Conservation (phyloP, 1,284 basidiomycete genomes). For the Apiotrichum porosum region DNA sequence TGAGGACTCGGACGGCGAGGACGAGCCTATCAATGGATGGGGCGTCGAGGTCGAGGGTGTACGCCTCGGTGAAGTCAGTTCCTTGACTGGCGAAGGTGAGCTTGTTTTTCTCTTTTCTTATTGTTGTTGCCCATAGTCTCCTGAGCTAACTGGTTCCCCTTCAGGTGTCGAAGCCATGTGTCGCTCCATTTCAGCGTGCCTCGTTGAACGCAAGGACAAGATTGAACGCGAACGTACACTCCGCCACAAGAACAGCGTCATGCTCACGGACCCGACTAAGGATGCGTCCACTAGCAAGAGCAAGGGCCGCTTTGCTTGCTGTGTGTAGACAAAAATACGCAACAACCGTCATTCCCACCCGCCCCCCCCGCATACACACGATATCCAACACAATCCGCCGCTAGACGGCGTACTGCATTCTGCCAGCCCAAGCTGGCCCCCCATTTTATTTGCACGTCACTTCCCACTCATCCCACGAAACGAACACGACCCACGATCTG, state of each 20-base stretch:
- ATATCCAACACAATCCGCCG: too few relatives aligned
- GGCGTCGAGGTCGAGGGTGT: conserved; percentile 42
- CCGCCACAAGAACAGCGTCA: conserved; percentile 40
- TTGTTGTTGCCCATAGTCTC: background rate
- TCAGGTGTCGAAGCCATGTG: conserved; percentile 46
- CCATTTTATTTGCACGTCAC: too few relatives aligned
- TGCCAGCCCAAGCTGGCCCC: too few relatives aligned
- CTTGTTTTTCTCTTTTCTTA: background rate
- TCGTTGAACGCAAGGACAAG: conserved; percentile 43
- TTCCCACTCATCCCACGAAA: too few relatives aligned
- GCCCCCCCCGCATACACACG: background rate
- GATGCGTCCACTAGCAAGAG: conserved; percentile 8
- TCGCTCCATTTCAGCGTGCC: conserved; percentile 37
- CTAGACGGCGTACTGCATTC: too few relatives aligned
- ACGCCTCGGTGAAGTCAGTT: conserved; percentile 41
- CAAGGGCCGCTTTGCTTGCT: conserved; percentile 16
- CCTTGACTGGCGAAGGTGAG: conserved; percentile 43
- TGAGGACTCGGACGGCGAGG: conserved; percentile 6
- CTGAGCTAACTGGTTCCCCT: too few relatives aligned
- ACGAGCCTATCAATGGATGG: conserved; percentile 26
- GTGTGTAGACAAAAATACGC: conserved; percentile 8
- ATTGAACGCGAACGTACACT: conserved; percentile 42
- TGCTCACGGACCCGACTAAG: conserved; percentile 35
- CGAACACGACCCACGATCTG: too few relatives aligned
- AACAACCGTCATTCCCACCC: background rate